Evolutionary conservation across 1,284 basidiomycete genomes (phyloP), one percentile per base, ranked within the genome.

Genomic region (Ganoderma sp.): DNA sequence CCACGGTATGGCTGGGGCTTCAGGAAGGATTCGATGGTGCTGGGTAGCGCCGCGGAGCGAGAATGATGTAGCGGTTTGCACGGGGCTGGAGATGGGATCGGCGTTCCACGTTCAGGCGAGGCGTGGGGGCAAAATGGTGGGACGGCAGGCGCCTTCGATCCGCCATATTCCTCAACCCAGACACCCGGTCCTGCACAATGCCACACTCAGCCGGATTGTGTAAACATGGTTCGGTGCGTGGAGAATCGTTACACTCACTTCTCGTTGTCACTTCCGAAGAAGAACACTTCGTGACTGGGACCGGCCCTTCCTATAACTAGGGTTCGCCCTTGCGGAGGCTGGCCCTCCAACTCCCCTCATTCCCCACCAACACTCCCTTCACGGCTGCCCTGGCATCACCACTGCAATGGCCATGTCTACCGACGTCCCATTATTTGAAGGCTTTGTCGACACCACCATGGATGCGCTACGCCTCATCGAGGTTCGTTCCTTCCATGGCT

Each of bases 391-490:
- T 10, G 61, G 45, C 14, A 19, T 54, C 43, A 41, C 65, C 39
- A 58, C 62, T 34, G 17, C 61, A 42, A 72, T 72, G 71, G 67
- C 71, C 64, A 70, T 70, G 71, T 70, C 71, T 37, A 67, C 69
- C 52, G 69, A 70, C 65, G 57, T 61, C 41, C 69, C 67, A 62
- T 67, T 72, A 67, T 90, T 90, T 82, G 84, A 83, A 68, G 89
- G 89, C 68, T 90, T 87, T 80, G 90, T 93, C 45, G 89, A 93
- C 77, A 90, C 89, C 50, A 95, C 92, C 8, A 85, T 88, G 72
- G 88, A 95, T 75, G 92, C 92, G 14, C 84, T 94, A 58, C 87
- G 92, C 61, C 84, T 94, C 73, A 91, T 94, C 73, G 73, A 76
- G 71, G 75, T 76, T 61, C 32, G 73, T 69, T 3, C 54, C 50